phyloP scores from a whole-genome alignment of 805 yeast species.

The Cyberlindnera amylophila region DNA sequence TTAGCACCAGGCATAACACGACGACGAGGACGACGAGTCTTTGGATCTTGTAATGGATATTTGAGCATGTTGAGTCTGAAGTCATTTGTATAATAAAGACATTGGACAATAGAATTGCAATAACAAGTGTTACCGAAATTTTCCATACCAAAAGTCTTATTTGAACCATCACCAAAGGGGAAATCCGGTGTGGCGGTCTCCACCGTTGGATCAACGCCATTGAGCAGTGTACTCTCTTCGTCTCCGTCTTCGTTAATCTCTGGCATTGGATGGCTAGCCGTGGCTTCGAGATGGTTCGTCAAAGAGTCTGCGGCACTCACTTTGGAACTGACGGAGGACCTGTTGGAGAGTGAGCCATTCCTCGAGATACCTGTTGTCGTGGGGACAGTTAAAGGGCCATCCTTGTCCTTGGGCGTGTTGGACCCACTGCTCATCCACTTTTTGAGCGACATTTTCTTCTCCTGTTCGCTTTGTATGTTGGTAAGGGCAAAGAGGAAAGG shows the following conservation, averaged over 20 bases:
- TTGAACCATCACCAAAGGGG: constrained; percentile 65
- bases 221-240: neutral
- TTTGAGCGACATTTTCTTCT: constrained; percentile 19
- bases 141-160: constrained; percentile 75
- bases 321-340: constrained; percentile 9
- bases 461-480: too few species aligned
- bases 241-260: constrained; percentile 1
- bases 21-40: constrained; percentile 42
- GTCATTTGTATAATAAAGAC: constrained; percentile 68
- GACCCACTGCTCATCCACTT: constrained; percentile 16
- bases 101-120: constrained; percentile 89
- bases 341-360: constrained; percentile 3
- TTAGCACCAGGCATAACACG: constrained; percentile 37
- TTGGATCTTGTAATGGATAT: constrained; percentile 39
- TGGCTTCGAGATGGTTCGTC: neutral
- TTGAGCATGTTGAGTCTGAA: constrained; percentile 58
- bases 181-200: constrained; percentile 14
- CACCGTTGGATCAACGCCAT: neutral
- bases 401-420: constrained; percentile 11
- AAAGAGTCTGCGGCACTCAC: neutral
- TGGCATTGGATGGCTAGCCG: constrained; percentile 1
- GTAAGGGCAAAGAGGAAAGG: too few species aligned
- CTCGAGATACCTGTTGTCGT: neutral
- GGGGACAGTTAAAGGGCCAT: neutral
- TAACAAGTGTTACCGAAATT: constrained; percentile 92